A percentile compares a stretch with the other conserved stretches of the same genome.
phyloP scores from a whole-genome alignment of 305 asterid genomes.

The Fraxinus platypoda region DNA sequence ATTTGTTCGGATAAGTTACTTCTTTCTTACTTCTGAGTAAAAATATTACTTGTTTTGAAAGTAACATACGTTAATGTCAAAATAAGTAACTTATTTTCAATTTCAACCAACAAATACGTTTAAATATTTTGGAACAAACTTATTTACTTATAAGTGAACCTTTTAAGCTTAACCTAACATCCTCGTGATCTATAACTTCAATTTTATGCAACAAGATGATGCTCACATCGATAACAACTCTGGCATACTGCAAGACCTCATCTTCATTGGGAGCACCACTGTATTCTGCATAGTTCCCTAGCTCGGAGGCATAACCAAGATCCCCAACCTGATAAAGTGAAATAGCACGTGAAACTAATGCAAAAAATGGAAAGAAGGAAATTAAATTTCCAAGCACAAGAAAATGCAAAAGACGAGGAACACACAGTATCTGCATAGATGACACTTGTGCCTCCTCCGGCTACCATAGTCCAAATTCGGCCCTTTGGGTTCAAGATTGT shows the following conservation, averaged over 20 bases:
- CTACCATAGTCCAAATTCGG: slow-evolving; percentile 97
- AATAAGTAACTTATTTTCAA: neutral
- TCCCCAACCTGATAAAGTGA: slow-evolving; percentile 68
- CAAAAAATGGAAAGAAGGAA: neutral
- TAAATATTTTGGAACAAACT: neutral
- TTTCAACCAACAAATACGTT: neutral
- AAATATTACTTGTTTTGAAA: neutral
- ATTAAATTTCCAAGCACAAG: neutral
- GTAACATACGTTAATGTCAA: neutral
- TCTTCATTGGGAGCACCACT: slow-evolving; percentile 98
- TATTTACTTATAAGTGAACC: neutral
- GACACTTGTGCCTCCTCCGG: slow-evolving; percentile 99
- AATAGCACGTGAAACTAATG: slow-evolving; percentile 7
- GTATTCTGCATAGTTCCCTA: slow-evolving; percentile 91
- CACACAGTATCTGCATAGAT: slow-evolving; percentile 87
- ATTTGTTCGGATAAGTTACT: neutral
- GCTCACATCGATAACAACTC: slow-evolving; percentile 91
- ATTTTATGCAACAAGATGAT: slow-evolving; percentile 1
- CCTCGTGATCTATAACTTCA: neutral
- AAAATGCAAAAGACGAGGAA: slow-evolving; percentile 18
- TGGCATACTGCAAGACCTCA: slow-evolving; percentile 91
- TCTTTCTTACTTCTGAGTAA: neutral
- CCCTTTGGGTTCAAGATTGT: slow-evolving; percentile 93
- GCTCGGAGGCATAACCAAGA: slow-evolving; percentile 92
- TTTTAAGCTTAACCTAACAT: neutral